Evolutionary conservation across 768 basidiomycete genomes (phyloP), one percentile per base, ranked within the genome.

Genomic region (Russula sp.): DNA sequence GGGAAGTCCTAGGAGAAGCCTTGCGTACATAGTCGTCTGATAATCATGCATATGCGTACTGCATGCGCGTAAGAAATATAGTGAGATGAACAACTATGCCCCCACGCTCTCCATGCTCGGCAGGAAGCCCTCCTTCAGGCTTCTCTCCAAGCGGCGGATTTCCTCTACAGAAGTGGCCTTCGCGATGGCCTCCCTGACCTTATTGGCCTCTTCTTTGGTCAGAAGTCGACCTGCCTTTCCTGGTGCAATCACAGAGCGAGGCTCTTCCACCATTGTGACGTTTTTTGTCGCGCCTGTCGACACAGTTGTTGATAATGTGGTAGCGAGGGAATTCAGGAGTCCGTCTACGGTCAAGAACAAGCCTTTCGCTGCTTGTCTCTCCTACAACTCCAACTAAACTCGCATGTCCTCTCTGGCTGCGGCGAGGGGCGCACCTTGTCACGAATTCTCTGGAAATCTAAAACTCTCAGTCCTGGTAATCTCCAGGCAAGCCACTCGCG

Each of bases 401-500:
- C 41, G 11, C 42, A 54, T n/a, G 36, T 38, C 16, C 22, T 35
- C 58, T 58, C 53, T 14, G 42, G 35, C 43, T 64, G 54, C 25
- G 57, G 71, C 70, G 73, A 73, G 76, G 73, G 74, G 77, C 86
- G 79, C 78, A 93, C 93, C 85, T 93, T 93, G 74, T 94, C 92
- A 73, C 88, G 86, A 70, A 96, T 90, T 76, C 93, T 85, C 81
- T 93, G 89, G 76, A 91, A 96, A 83, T 96, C 93, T 72, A 96
- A 80, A 76, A 93, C 89, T 81, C 93, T 86, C 71, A 96, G 81
- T 71, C 82, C 81, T 74, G 87, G 85, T 79, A 93, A 79, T 77
- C 86, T 84, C 84, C 85, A 93, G 69, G 90, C 85, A 79, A 94
- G 83, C 93, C 93, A 96, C 78, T 93, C 90, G 78, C 92, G 89